phyloP scores from a whole-genome alignment of 2,329 filamentous ascomycete genomes.

The Trichoderma atrobrunneum region DNA sequence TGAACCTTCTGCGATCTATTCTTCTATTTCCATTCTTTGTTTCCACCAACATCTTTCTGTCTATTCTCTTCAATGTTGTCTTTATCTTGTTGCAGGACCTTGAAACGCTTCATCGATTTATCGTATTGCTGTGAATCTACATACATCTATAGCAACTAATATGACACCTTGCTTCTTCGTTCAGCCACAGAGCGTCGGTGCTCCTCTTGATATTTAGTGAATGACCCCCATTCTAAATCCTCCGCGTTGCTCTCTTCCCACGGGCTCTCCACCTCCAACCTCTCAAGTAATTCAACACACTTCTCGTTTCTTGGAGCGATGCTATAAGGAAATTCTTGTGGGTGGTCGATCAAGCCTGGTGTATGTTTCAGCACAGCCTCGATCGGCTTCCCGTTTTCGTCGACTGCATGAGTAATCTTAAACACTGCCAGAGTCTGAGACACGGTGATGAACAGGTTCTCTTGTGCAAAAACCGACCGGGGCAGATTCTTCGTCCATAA shows the following conservation, averaged over 20 bases:
- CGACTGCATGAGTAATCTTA: slow-evolving; percentile 32
- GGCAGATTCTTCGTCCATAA: slow-evolving; percentile 37
- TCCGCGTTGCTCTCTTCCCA: slow-evolving; percentile 27
- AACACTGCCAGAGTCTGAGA: slow-evolving; percentile 47
- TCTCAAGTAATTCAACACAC: slow-evolving; percentile 23
- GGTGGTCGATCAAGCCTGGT: slow-evolving; percentile 24
- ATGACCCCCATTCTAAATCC: neutral
- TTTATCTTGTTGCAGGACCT: neutral
- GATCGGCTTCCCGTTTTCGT: slow-evolving; percentile 22
- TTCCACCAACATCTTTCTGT: neutral
- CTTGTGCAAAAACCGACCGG: slow-evolving; percentile 34
- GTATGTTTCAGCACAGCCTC: slow-evolving; percentile 22
- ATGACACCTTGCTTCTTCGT: neutral
- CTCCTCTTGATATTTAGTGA: neutral
- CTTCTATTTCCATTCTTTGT: neutral
- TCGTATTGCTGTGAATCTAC: neutral
- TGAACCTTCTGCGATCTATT: neutral
- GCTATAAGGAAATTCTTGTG: slow-evolving; percentile 21
- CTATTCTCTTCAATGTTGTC: neutral
- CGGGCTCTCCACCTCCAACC: slow-evolving; percentile 23
- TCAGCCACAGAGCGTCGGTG: neutral
- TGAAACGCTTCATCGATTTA: neutral
- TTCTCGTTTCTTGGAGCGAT: slow-evolving; percentile 24
- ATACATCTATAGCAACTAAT: neutral
- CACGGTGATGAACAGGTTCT: slow-evolving; percentile 32